These are phyloP conservation scores for Suhomyces sp. DNA, from an alignment of 805 yeast genomes.

Conservation along the genomic window DNA sequence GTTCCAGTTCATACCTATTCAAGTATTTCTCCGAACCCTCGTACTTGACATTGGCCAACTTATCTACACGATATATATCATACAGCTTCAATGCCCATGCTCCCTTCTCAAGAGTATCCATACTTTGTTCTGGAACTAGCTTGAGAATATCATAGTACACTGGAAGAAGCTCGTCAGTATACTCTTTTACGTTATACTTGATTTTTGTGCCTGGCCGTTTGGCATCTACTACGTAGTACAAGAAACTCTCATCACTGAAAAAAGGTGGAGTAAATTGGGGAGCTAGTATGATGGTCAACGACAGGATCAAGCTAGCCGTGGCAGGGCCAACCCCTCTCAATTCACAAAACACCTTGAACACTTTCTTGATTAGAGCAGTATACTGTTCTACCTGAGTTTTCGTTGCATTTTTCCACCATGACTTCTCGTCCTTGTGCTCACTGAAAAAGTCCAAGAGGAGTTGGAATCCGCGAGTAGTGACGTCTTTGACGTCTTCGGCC, in stretches of 20 bases:
- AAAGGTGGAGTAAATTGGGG: constrained; percentile 37
- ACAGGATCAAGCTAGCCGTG: constrained; percentile 43
- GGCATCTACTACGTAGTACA: constrained; percentile 29
- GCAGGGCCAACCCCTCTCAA: constrained; percentile 52
- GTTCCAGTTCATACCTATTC: neutral
- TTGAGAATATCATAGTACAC: constrained; percentile 15
- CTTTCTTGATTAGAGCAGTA: constrained; percentile 15
- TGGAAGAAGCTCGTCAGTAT: constrained; percentile 32
- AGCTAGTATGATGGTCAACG: constrained; percentile 24
- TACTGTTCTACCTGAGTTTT: constrained; percentile 11
- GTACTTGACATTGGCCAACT: constrained; percentile 21
- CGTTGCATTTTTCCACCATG: constrained; percentile 5
- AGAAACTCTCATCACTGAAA: constrained; percentile 48
- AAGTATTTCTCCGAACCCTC: constrained; percentile 10
- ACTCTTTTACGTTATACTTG: constrained; percentile 43
- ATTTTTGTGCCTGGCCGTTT: constrained; percentile 25
- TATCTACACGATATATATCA: constrained; percentile 21
- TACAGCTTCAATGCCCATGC: constrained; percentile 38
- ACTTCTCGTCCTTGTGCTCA: neutral
- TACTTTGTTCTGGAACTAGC: constrained; percentile 2
- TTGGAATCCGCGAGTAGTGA: constrained; percentile 27
- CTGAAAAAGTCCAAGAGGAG: constrained; percentile 8
- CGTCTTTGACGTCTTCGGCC: constrained; percentile 21
- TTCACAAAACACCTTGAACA: constrained; percentile 31
- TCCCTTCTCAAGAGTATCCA: constrained; percentile 28